Evolutionary conservation across 129 eudicot species (phyloP).

Genomic region (Chrysanthemum lavandulifolium): DNA sequence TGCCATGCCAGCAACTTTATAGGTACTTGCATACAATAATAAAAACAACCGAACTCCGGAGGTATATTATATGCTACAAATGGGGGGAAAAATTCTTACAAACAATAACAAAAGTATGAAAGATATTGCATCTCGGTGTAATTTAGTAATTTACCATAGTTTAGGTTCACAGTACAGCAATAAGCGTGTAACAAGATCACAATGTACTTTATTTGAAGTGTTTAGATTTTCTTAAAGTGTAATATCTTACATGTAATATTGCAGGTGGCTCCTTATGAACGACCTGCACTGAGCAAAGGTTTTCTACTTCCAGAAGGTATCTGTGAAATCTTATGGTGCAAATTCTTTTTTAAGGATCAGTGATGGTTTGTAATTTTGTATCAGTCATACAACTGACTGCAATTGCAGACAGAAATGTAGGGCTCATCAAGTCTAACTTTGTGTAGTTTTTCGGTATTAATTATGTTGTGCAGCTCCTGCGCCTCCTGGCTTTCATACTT

Average conservation of each 20-base stretch:
- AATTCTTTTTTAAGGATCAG: not conserved
- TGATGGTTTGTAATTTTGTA: not conserved
- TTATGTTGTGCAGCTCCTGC: constrained; percentile 52
- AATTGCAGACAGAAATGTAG: not conserved
- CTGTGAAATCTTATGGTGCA: not conserved
- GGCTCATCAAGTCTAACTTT: not conserved
- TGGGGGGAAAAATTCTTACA: not conserved
- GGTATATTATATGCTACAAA: too few species aligned
- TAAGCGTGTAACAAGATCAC: not conserved
- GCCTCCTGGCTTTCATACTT: constrained; percentile 91
- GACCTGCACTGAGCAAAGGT: constrained; percentile 98
- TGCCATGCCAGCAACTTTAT: too few species aligned
- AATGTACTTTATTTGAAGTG: not conserved
- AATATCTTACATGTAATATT: constrained; percentile 4
- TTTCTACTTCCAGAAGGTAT: constrained; percentile 92
- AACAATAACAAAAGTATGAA: not conserved
- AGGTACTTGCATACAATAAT: too few species aligned
- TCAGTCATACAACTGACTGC: not conserved
- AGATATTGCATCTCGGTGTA: not conserved
- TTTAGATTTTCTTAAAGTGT: not conserved
- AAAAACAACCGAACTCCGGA: too few species aligned
- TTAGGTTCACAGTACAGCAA: not conserved
- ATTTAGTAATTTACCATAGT: not conserved
- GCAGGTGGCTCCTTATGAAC: constrained; percentile 94
- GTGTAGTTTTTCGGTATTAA: not conserved